Conservation (phyloP, 1,139 yeast genomes). For the Candida albicans region DNA sequence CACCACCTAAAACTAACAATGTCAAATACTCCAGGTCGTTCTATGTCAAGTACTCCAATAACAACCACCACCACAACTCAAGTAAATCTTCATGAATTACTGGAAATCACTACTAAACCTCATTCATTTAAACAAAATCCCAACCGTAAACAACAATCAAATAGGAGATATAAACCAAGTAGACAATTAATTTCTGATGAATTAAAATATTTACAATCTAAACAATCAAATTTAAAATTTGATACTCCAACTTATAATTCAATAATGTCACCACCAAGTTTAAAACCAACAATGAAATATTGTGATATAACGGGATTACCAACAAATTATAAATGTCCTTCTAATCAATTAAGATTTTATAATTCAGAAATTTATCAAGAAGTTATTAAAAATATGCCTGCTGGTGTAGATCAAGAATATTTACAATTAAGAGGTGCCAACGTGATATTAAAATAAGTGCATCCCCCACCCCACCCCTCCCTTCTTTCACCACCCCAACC, state of each 20-base stretch:
- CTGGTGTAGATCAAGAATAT: constrained; percentile 93
- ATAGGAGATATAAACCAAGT: constrained; percentile 70
- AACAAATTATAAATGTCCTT: constrained; percentile 74
- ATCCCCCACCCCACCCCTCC: no score
- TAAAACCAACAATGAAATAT: constrained; percentile 77
- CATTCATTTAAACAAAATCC: constrained; percentile 59
- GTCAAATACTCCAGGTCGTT: constrained; percentile 5
- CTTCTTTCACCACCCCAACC: no score
- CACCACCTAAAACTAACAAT: background rate
- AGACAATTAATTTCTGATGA: constrained; percentile 81
- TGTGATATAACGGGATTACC: constrained; percentile 93
- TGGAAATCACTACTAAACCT: constrained; percentile 41
- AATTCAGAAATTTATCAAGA: constrained; percentile 82
- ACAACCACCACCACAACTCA: constrained; percentile 6
- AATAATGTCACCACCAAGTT: constrained; percentile 84
- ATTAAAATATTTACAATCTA: constrained; percentile 54
- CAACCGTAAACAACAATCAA: constrained; percentile 43
- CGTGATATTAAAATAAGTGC: constrained; percentile 60
- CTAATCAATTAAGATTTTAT: constrained; percentile 75
- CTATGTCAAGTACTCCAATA: constrained; percentile 4
- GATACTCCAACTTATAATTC: constrained; percentile 61
- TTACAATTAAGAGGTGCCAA: constrained; percentile 86
- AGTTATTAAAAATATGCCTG: constrained; percentile 75
- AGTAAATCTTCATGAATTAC: constrained; percentile 33
- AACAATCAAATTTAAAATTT: constrained; percentile 29